A percentile compares a stretch with the other conserved stretches of the same genome.
These are phyloP conservation scores for Lactarius vividus DNA, from an alignment of 768 basidiomycete genomes.

Conservation along the genomic window DNA sequence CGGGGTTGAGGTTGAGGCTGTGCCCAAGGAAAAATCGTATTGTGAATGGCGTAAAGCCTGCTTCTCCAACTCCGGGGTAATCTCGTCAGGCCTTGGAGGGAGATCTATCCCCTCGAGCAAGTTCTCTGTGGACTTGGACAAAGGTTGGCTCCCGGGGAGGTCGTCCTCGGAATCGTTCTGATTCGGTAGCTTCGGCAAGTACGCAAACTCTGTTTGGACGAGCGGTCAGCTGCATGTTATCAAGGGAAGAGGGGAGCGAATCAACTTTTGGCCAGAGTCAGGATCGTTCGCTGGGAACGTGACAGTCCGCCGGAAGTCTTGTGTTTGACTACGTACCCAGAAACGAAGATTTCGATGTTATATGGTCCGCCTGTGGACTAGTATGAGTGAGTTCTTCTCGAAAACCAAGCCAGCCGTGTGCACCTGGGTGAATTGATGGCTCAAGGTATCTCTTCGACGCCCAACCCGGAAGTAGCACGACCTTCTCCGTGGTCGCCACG, in stretches of 20 bases:
- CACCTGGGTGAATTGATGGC: constrained; percentile 31
- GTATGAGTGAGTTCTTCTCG: background rate
- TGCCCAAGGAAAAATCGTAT: constrained; percentile 14
- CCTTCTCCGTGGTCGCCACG: constrained; percentile 39
- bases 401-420: constrained; percentile 24
- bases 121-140: constrained; percentile 45
- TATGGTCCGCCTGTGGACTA: constrained; percentile 49
- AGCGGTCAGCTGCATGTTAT: background rate
- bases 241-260: background rate
- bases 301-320: constrained; percentile 58
- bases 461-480: constrained; percentile 80
- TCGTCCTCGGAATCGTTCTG: constrained; percentile 28
- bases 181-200: constrained; percentile 33
- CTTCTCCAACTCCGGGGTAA: constrained; percentile 56
- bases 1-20: constrained; percentile 21
- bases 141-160: constrained; percentile 30
- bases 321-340: constrained; percentile 69
- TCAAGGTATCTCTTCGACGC: constrained; percentile 53
- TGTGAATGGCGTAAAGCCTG: constrained; percentile 40
- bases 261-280: constrained; percentile 74
- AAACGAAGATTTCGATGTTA: constrained; percentile 68
- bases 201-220: constrained; percentile 19
- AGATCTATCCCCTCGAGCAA: constrained; percentile 46
- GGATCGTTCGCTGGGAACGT: constrained; percentile 73
- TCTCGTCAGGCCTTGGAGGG: constrained; percentile 58